A percentile compares a stretch with the other conserved stretches of the same genome.
Evolutionary conservation across 2,329 filamentous ascomycete species (phyloP).

Genomic region (Claviceps paspali): DNA sequence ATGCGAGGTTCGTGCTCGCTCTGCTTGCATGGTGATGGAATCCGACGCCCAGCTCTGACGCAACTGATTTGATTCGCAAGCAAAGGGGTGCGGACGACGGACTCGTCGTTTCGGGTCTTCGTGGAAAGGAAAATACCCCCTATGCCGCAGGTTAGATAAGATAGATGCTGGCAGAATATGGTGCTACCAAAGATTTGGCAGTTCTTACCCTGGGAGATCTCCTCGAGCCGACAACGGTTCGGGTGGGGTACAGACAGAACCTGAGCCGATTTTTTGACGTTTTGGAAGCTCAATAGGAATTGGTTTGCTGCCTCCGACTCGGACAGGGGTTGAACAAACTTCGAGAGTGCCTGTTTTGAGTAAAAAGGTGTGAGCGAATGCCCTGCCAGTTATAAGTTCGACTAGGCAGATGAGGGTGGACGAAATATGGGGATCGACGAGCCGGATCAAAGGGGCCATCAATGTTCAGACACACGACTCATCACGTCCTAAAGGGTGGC

Average conservation of each 20-base stretch:
- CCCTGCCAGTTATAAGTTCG: not conserved
- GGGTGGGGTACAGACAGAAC: constrained; percentile 27
- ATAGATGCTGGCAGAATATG: not conserved
- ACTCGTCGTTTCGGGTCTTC: constrained; percentile 35
- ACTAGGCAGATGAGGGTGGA: not conserved
- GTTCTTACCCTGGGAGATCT: constrained; percentile 39
- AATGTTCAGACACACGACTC: constrained; percentile 4
- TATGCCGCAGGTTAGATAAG: constrained; percentile 14
- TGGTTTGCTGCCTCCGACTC: constrained; percentile 24
- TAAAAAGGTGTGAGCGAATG: not conserved
- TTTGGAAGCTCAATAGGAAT: constrained; percentile 38
- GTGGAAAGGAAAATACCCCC: constrained; percentile 46
- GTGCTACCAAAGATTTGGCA: not conserved
- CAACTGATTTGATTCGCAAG: constrained; percentile 24
- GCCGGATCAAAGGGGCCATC: not conserved
- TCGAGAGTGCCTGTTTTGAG: constrained; percentile 1
- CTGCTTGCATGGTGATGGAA: constrained; percentile 12
- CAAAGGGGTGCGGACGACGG: constrained; percentile 37
- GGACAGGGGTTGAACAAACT: constrained; percentile 7
- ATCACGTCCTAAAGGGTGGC: constrained; percentile 3
- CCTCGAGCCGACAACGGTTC: constrained; percentile 41
- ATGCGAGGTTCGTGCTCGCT: constrained; percentile 9
- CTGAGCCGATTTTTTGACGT: constrained; percentile 23
- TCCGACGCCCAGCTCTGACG: constrained; percentile 20
- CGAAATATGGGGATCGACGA: constrained; percentile 5